phyloP scores from a whole-genome alignment of 805 yeast genomes.

The Grigorovia humatica region DNA sequence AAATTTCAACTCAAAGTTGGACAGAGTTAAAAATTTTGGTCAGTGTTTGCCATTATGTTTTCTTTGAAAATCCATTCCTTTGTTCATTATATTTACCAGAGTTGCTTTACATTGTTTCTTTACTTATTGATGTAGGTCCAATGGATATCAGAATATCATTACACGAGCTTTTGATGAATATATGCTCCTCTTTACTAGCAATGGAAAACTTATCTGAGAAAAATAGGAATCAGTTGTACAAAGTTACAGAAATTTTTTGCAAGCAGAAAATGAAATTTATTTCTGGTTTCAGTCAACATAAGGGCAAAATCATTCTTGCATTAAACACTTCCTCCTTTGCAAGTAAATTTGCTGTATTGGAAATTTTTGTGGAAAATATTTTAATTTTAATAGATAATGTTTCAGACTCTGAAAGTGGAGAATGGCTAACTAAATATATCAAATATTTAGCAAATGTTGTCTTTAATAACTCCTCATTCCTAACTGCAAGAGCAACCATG shows the following conservation, averaged over 20 bases:
- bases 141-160: slow-evolving; percentile 47
- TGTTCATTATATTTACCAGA: slow-evolving; percentile 64
- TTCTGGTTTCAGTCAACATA: slow-evolving; percentile 57
- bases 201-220: slow-evolving; percentile 40
- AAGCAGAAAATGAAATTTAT: slow-evolving; percentile 60
- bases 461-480: slow-evolving; percentile 42
- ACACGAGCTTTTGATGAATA: slow-evolving; percentile 52
- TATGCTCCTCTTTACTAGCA: slow-evolving; percentile 57
- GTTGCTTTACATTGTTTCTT: slow-evolving; percentile 53
- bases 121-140: slow-evolving; percentile 43
- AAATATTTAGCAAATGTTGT: slow-evolving; percentile 54
- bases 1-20: slow-evolving; percentile 45
- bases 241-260: slow-evolving; percentile 32
- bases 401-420: slow-evolving; percentile 35
- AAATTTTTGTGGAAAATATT: slow-evolving; percentile 47
- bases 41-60: slow-evolving; percentile 49
- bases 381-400: slow-evolving; percentile 42
- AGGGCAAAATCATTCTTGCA: slow-evolving; percentile 27
- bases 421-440: slow-evolving; percentile 59
- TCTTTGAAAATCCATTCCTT: slow-evolving; percentile 57
- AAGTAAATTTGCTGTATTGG: slow-evolving; percentile 36
- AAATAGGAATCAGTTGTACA: slow-evolving; percentile 34
- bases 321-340: slow-evolving; percentile 31
- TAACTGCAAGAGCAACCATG: slow-evolving; percentile 58
- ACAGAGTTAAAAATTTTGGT: slow-evolving; percentile 62